phyloP scores from a whole-genome alignment of 1,284 basidiomycete genomes.

The Austroboletus niveus region DNA sequence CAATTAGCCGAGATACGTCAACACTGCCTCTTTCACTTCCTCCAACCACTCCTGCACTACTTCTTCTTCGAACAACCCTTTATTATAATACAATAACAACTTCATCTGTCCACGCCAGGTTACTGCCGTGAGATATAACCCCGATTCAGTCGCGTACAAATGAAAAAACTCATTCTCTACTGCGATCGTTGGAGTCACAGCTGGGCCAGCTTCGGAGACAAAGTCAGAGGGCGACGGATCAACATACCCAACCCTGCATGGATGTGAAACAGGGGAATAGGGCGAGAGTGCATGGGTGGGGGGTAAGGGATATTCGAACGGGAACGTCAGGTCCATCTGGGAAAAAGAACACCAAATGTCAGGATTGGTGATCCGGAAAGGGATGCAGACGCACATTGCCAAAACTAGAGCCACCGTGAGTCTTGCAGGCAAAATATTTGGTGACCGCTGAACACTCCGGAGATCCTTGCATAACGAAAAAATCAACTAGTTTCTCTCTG shows the following conservation, averaged over 20 bases:
- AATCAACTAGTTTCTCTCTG: too few relatives aligned
- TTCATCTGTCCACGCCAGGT: slow-evolving; percentile 19
- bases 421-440: too few relatives aligned
- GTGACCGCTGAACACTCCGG: too few relatives aligned
- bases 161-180: slow-evolving; percentile 14
- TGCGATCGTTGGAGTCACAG: slow-evolving; percentile 1
- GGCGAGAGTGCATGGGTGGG: neutral
- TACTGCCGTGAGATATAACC: slow-evolving; percentile 44
- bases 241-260: neutral
- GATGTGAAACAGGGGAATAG: neutral
- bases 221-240: neutral
- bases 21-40: slow-evolving; percentile 38
- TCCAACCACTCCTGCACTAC: slow-evolving; percentile 43
- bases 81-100: slow-evolving; percentile 39
- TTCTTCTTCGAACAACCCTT: slow-evolving; percentile 39
- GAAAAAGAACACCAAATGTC: neutral
- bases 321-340: neutral
- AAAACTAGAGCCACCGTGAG: neutral
- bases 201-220: too few relatives aligned
- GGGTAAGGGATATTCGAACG: neutral
- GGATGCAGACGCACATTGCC: neutral
- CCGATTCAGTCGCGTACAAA: slow-evolving; percentile 41
- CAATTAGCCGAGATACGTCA: slow-evolving; percentile 24
- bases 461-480: too few relatives aligned
- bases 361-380: neutral